These are phyloP conservation scores for Amorphotheca resinae DNA, from an alignment of 495 filamentous ascomycete genomes.

Conservation along the genomic window DNA sequence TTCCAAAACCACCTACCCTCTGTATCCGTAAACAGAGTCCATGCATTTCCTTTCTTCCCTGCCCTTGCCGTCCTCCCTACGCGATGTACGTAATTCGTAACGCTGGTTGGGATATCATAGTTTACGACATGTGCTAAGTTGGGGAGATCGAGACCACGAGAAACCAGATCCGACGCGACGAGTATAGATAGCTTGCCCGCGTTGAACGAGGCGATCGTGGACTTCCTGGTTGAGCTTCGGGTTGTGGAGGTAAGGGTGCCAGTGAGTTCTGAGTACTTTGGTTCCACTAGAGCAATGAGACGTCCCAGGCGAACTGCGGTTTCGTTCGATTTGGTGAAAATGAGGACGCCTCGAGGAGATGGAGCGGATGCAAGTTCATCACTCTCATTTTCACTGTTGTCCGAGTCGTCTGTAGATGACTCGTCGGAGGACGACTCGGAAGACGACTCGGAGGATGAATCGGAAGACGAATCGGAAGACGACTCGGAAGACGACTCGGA, in stretches of 20 bases:
- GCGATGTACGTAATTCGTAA: constrained; percentile 81
- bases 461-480: constrained; percentile 18
- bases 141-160: constrained; percentile 80
- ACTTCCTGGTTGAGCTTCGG: constrained; percentile 46
- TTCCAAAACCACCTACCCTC: constrained; percentile 85
- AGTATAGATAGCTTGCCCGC: constrained; percentile 55
- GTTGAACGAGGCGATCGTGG: constrained; percentile 48
- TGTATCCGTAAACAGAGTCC: constrained; percentile 63
- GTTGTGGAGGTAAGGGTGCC: constrained; percentile 67
- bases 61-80: constrained; percentile 87
- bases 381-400: too few relatives aligned
- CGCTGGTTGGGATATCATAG: constrained; percentile 76
- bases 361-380: too few relatives aligned
- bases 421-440: constrained; percentile 16
- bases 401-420: too few relatives aligned
- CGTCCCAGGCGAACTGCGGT: constrained; percentile 66
- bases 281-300: constrained; percentile 57
- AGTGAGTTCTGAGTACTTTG: constrained; percentile 40
- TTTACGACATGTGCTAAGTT: constrained; percentile 78
- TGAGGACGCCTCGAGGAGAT: constrained; percentile 41
- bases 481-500: constrained; percentile 18
- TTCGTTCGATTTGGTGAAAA: constrained; percentile 86
- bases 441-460: constrained; percentile 15
- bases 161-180: constrained; percentile 82
- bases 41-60: constrained; percentile 61